Base-by-base conservation (phyloP, 23 red algal genomes). In the Gracilaria vermiculophylla region DNA sequence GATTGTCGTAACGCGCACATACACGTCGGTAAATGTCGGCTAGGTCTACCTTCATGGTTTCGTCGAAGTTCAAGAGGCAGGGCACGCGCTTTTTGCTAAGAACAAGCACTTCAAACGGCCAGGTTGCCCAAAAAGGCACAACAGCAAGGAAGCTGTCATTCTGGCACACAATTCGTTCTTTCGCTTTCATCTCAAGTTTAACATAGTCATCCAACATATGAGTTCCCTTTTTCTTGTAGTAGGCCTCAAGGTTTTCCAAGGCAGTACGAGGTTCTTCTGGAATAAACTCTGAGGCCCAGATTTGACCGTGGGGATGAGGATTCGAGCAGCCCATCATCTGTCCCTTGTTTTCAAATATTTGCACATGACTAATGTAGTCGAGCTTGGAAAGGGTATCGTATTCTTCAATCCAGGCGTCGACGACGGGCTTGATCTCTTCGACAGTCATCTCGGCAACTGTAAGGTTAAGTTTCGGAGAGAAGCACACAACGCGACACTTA, bases 341-440 rank as follows among this genome's bases (percentile, higher is more conserved):
- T 33, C 96, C 96, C 52, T 98, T 98, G 80, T 98, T 98, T 89
- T 98, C 96, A 76, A 98, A 98, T 44, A 98, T 98, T 65, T 98
- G 96, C 39, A 98, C 91, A 66, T 98, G 92, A 29, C 62, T 55
- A 27, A 98, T 91, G 39, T 98, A 92, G 19, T 83, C 77, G 19
- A 92, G 41, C 29, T 88, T 82, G 12, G 78, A 73, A 13, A 98
- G 83, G 23, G 72, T 62, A 19, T 45, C 29, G 35, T 92, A 94
- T 80, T 98, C 89, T n/a, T 94, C 76, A 41, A 83, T 50, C 96
- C 96, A 98, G 37, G 91, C 79, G 48, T 94, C 88, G 27, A 98
- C 87, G 23, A 98, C 96, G 25, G 36, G 60, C 43, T 62, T 62
- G 43, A 98, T 78, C 1, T 91, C 92, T 27, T 82, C 76, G 28